Conservation (phyloP, 306 rosid species). For the Abrus pulchellus region DNA sequence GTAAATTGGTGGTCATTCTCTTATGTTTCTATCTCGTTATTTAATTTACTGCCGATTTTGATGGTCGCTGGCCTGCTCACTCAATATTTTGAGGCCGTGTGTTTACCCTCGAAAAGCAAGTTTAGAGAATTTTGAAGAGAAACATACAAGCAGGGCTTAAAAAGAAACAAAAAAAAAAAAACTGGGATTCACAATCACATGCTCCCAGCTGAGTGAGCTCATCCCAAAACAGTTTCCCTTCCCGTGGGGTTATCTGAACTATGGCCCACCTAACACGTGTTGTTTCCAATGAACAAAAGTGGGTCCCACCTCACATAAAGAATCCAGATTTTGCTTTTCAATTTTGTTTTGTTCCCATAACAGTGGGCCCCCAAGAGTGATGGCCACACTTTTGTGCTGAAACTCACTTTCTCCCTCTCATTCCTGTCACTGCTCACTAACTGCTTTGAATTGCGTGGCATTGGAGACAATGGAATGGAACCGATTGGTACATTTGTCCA, state of each 20-base stretch:
- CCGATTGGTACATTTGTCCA: slow-evolving; percentile 44
- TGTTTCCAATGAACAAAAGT: slow-evolving; percentile 37
- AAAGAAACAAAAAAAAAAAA: too few relatives aligned
- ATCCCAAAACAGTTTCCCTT: not conserved
- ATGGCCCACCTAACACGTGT: slow-evolving; percentile 61
- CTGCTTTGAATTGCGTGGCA: slow-evolving; percentile 44
- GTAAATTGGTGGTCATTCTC: not conserved
- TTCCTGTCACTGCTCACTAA: slow-evolving; percentile 19
- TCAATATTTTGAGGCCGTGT: not conserved
- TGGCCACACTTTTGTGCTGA: slow-evolving; percentile 12
- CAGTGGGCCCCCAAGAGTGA: slow-evolving; percentile 42
- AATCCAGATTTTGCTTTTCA: slow-evolving; percentile 6
- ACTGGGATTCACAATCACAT: not conserved
- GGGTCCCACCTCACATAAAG: slow-evolving; percentile 47
- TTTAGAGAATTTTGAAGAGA: too few relatives aligned
- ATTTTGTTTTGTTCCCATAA: not conserved
- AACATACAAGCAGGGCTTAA: too few relatives aligned
- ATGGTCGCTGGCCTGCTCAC: not conserved
- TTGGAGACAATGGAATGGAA: slow-evolving; percentile 29
- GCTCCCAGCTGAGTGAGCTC: slow-evolving; percentile 15
- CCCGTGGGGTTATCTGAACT: slow-evolving; percentile 9
- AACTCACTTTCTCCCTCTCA: not conserved
- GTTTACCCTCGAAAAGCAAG: too few relatives aligned
- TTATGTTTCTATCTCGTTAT: not conserved
- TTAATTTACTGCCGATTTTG: not conserved